Conservation (phyloP, 768 basidiomycete genomes). For the Steccherinum ochraceum region DNA sequence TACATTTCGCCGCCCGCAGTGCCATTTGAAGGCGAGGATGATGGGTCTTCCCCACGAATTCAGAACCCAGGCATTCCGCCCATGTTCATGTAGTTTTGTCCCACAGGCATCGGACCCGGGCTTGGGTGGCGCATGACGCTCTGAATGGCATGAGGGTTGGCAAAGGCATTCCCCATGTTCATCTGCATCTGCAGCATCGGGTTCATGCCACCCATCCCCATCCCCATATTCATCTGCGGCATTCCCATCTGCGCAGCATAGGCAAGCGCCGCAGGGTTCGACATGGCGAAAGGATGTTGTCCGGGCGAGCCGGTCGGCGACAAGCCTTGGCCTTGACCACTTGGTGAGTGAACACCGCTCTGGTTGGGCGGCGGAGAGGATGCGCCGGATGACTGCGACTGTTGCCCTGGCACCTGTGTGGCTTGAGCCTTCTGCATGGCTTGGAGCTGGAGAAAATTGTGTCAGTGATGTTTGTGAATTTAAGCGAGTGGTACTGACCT, state of each 20-base stretch:
- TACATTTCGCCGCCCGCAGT: neutral
- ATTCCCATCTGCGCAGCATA: constrained; percentile 42
- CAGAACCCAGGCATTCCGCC: constrained; percentile 25
- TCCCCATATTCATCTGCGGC: constrained; percentile 50
- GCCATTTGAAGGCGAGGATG: too few relatives aligned
- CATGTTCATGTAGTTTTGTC: constrained; percentile 26
- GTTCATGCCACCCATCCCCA: constrained; percentile 44
- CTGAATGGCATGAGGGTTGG: constrained; percentile 72
- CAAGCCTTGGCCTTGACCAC: constrained; percentile 31
- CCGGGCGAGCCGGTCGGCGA: constrained; percentile 32
- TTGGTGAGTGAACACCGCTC: constrained; percentile 19
- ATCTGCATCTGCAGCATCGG: constrained; percentile 61
- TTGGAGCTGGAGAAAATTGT: constrained; percentile 49
- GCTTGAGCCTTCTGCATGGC: constrained; percentile 67
- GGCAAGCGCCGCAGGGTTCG: constrained; percentile 46
- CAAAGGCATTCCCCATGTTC: constrained; percentile 45
- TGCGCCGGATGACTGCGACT: constrained; percentile 16
- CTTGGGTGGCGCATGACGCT: constrained; percentile 82
- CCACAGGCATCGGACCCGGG: constrained; percentile 41
- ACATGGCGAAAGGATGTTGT: constrained; percentile 43
- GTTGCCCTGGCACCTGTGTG: constrained; percentile 18
- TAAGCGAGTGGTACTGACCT: constrained; percentile 52
- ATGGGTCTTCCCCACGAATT: too few relatives aligned
- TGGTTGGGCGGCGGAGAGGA: constrained; percentile 21
- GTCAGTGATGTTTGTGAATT: constrained; percentile 1